phyloP scores from a whole-genome alignment of 805 yeast genomes.

The Yamadazyma akitaensis region DNA sequence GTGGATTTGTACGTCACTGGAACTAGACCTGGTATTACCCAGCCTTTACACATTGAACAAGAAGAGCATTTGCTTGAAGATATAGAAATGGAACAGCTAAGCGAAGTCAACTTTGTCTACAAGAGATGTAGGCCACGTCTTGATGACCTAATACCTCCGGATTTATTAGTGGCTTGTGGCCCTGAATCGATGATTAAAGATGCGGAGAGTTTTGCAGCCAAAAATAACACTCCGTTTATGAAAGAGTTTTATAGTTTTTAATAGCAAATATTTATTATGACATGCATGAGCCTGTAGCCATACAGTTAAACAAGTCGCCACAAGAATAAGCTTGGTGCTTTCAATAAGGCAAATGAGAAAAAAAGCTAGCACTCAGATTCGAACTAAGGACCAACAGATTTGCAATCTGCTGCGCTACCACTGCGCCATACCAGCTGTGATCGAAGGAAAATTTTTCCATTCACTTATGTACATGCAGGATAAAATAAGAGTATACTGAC shows the following conservation, averaged over 20 bases:
- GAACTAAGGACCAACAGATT: constrained; percentile 98
- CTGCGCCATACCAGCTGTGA: constrained; percentile 75
- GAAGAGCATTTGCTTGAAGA: neutral
- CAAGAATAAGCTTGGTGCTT: too few relatives aligned
- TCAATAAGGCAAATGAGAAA: too few relatives aligned
- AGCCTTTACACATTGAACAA: neutral
- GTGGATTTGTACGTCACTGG: constrained; percentile 4
- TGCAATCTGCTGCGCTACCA: constrained; percentile 99
- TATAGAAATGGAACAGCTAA: constrained; percentile 3
- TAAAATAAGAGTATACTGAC: too few relatives aligned
- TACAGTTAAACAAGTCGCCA: too few relatives aligned
- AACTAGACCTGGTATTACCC: neutral
- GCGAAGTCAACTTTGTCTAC: neutral
- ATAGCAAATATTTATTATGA: neutral
- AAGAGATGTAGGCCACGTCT: constrained; percentile 10
- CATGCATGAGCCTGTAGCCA: too few relatives aligned
- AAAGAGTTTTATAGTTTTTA: constrained; percentile 7
- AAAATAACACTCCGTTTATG: constrained; percentile 22
- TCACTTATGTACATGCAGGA: too few relatives aligned
- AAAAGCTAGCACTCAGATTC: constrained; percentile 85
- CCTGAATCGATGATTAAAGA: constrained; percentile 44
- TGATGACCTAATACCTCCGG: constrained; percentile 2
- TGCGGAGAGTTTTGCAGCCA: constrained; percentile 35
- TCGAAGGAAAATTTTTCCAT: neutral
- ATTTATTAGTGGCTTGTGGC: constrained; percentile 55